A percentile compares a stretch with the other conserved stretches of the same genome.
Conservation (phyloP, 176 grass and related monocot genomes). For the Oryza brachyantha region DNA sequence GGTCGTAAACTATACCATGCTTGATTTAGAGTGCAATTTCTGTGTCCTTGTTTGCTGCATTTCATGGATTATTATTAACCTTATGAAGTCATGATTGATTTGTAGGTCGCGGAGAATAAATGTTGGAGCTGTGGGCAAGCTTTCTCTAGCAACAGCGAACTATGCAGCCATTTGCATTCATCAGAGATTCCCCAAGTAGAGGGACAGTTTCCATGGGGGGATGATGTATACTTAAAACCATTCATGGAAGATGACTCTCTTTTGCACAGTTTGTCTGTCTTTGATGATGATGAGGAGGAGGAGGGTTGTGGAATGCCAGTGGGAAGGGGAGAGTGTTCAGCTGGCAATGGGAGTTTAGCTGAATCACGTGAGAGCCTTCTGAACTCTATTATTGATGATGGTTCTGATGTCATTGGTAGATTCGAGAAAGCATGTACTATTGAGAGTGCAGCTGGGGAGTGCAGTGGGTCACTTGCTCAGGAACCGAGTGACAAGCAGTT, state of each 20-base stretch:
- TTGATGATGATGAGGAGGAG: conserved; percentile 52
- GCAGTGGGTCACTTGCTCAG: conserved; percentile 2
- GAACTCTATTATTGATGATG: not conserved
- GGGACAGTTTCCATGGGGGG: conserved; percentile 60
- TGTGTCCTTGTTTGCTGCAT: not conserved
- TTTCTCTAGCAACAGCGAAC: conserved; percentile 40
- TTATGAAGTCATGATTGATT: conserved; percentile 12
- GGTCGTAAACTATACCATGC: not conserved
- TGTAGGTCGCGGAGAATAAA: conserved; percentile 69
- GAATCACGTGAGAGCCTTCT: not conserved
- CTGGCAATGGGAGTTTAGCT: conserved; percentile 8
- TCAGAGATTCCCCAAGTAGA: conserved; percentile 28
- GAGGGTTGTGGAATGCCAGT: conserved; percentile 31
- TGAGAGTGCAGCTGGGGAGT: conserved; percentile 9
- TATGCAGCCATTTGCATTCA: conserved; percentile 43
- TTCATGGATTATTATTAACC: not conserved
- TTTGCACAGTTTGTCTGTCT: conserved; percentile 67
- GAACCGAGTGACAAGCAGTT: conserved; percentile 49
- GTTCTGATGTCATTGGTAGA: conserved; percentile 21
- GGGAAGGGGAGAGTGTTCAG: conserved; percentile 41
- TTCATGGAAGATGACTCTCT: conserved; percentile 76
- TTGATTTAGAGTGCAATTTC: conserved; percentile 5
- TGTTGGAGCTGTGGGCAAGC: conserved; percentile 61
- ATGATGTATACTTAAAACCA: conserved; percentile 74
- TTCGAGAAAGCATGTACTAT: conserved; percentile 30